Percentiles rank a stretch among this genome's conserved stretches.
These are phyloP conservation scores for Cyclocybe cylindracea DNA, from an alignment of 768 basidiomycete species.

Conservation along the genomic window DNA sequence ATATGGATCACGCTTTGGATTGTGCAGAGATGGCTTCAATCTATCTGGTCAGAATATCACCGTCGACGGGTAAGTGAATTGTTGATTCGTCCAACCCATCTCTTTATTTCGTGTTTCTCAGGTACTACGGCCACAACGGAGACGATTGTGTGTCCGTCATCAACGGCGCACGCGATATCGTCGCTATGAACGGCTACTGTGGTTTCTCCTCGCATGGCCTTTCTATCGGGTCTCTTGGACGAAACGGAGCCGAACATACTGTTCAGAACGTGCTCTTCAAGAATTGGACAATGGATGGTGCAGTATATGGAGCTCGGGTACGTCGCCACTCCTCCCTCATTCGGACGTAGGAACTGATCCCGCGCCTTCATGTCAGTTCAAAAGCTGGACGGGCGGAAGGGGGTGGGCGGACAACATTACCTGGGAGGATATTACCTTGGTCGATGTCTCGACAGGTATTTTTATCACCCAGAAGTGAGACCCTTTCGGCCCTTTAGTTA, in stretches of 20 bases:
- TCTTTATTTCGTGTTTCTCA: slow-evolving; percentile 4
- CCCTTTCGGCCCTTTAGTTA: neutral
- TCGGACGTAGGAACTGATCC: slow-evolving; percentile 7
- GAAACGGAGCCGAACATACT: slow-evolving; percentile 36
- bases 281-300: slow-evolving; percentile 51
- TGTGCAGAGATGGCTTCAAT: slow-evolving; percentile 28
- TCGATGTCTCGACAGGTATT: slow-evolving; percentile 46
- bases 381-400: slow-evolving; percentile 49
- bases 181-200: slow-evolving; percentile 45
- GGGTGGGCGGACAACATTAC: slow-evolving; percentile 50
- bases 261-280: slow-evolving; percentile 47
- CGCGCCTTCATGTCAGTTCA: slow-evolving; percentile 27
- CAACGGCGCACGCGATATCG: slow-evolving; percentile 43
- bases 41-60: slow-evolving; percentile 40
- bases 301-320: slow-evolving; percentile 46
- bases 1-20: neutral
- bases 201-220: slow-evolving; percentile 50
- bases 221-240: slow-evolving; percentile 48
- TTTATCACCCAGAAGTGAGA: slow-evolving; percentile 47
- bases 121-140: slow-evolving; percentile 46
- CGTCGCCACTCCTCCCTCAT: neutral
- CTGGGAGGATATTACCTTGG: slow-evolving; percentile 44
- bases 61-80: slow-evolving; percentile 33
- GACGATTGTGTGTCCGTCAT: slow-evolving; percentile 52
- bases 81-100: no score